A percentile compares a stretch with the other conserved stretches of the same genome.
Evolutionary conservation across 2,329 filamentous ascomycete genomes (phyloP).

Genomic region (Podosphaera xanthii): DNA sequence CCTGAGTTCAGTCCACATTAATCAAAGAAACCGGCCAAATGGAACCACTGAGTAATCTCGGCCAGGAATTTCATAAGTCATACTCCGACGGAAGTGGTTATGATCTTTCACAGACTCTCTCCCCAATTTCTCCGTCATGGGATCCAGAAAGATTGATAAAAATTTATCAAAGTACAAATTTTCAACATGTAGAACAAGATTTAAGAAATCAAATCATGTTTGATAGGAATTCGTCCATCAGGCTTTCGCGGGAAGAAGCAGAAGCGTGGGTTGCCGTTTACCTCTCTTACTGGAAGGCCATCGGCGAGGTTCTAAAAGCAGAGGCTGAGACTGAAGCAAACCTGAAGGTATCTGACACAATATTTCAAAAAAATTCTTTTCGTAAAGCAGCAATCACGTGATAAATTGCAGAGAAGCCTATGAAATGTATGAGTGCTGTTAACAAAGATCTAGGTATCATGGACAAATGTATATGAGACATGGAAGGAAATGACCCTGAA

Average conservation of each 20-base stretch:
- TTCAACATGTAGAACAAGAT: constrained; percentile 34
- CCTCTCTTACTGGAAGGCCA: constrained; percentile 59
- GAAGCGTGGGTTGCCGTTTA: constrained; percentile 78
- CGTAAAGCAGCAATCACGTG: too few relatives aligned
- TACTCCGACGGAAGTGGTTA: constrained; percentile 37
- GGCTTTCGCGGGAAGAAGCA: constrained; percentile 30
- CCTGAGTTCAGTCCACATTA: too few relatives aligned
- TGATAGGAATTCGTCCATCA: constrained; percentile 22
- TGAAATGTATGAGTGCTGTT: too few relatives aligned
- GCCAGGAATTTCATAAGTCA: neutral
- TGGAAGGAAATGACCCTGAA: constrained; percentile 70
- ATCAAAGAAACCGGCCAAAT: neutral
- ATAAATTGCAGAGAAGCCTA: too few relatives aligned
- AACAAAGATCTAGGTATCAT: constrained; percentile 18
- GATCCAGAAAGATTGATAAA: constrained; percentile 42
- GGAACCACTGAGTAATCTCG: neutral
- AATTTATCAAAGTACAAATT: constrained; percentile 52
- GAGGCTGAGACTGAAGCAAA: constrained; percentile 25
- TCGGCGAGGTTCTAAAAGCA: constrained; percentile 46
- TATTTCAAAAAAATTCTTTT: neutral
- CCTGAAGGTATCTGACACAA: constrained; percentile 9
- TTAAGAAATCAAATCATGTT: constrained; percentile 49
- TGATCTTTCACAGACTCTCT: constrained; percentile 50
- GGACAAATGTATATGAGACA: constrained; percentile 61
- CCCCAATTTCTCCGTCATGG: constrained; percentile 39